A percentile compares a stretch with the other conserved stretches of the same genome.
Evolutionary conservation across 2,329 filamentous ascomycete genomes (phyloP).

Genomic region (Fusarium napiforme): DNA sequence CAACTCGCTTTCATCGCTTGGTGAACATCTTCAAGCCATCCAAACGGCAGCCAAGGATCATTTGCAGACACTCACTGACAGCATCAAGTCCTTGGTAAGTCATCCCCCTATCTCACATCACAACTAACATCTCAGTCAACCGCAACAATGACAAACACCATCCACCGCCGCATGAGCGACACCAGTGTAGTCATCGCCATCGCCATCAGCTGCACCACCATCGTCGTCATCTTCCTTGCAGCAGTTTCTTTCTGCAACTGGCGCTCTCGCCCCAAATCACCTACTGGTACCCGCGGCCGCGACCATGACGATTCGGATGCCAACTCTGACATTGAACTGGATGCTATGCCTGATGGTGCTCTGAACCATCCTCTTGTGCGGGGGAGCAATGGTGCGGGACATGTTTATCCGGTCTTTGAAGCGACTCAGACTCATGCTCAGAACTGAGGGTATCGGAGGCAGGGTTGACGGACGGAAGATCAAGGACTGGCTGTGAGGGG

Average conservation of each 20-base stretch:
- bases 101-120: not conserved
- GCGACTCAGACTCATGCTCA: not conserved
- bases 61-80: too few species aligned
- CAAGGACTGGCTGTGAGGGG: not conserved
- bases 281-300: not conserved
- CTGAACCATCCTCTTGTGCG: not conserved
- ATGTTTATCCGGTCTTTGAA: not conserved
- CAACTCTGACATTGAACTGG: not conserved
- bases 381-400: not conserved
- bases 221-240: not conserved
- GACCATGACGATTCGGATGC: not conserved
- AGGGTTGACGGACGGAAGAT: too few species aligned
- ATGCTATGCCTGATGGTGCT: not conserved
- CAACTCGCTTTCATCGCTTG: not conserved
- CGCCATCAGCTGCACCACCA: not conserved
- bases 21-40: not conserved
- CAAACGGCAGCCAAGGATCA: not conserved
- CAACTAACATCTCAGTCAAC: conserved; percentile 7
- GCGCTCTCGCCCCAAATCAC: not conserved
- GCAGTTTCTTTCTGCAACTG: not conserved
- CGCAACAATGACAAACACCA: not conserved
- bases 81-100: not conserved
- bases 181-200: not conserved
- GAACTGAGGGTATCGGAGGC: not conserved
- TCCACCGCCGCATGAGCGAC: conserved; percentile 1